Conservation (phyloP, 345 rosid genomes). For the Microcos paniculata region DNA sequence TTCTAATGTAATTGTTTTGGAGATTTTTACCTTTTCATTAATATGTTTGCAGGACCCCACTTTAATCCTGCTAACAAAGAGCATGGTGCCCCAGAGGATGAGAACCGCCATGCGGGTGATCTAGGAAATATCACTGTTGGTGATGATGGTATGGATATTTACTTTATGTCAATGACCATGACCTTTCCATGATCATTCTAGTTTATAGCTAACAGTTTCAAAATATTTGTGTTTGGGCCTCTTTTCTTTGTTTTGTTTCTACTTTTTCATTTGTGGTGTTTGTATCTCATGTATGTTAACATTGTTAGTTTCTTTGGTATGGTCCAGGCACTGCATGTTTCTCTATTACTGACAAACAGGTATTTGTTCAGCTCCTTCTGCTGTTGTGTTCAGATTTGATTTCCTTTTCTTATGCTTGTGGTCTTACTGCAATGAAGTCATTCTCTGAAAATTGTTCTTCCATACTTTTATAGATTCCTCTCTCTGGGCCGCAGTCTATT, state of each 20-base stretch:
- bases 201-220: not conserved
- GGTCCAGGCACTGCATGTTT: conserved; percentile 65
- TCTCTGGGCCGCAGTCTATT: conserved; percentile 69
- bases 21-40: not conserved
- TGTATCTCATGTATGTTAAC: not conserved
- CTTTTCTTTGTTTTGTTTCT: not conserved
- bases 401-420: not conserved
- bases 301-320: conserved; percentile 5
- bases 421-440: not conserved
- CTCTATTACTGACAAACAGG: conserved; percentile 67
- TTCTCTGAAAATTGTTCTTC: not conserved
- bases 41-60: conserved; percentile 66
- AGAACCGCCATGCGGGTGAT: conserved; percentile 93
- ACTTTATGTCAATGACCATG: not conserved
- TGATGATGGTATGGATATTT: conserved; percentile 60
- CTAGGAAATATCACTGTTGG: conserved; percentile 76
- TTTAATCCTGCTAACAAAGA: conserved; percentile 81
- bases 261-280: not conserved
- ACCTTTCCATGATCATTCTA: not conserved
- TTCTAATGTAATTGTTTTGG: not conserved
- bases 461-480: conserved; percentile 60
- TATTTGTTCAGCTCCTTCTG: conserved; percentile 7
- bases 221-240: not conserved
- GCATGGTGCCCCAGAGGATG: conserved; percentile 92
- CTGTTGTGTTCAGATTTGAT: not conserved